These are phyloP conservation scores for Seiridium unicorne DNA, from an alignment of 2,329 filamentous ascomycete genomes.

Conservation along the genomic window DNA sequence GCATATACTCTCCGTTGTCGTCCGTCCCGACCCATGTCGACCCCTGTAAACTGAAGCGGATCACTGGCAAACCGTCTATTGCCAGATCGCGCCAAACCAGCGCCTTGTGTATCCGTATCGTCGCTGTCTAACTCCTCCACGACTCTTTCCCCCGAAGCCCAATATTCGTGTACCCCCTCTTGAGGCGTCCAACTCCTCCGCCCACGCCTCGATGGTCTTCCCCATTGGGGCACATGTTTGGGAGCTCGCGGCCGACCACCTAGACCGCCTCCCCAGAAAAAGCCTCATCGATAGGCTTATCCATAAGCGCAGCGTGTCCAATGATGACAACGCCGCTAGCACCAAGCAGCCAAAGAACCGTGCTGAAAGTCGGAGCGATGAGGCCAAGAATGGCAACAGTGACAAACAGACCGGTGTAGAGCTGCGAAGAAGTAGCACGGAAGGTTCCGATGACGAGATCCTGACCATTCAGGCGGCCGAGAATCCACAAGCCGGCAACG, in stretches of 20 bases:
- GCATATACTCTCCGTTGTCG: constrained; percentile 36
- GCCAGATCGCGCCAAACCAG: constrained; percentile 43
- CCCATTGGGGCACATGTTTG: constrained; percentile 88
- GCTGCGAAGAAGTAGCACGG: constrained; percentile 83
- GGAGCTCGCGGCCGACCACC: constrained; percentile 99
- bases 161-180: constrained; percentile 38
- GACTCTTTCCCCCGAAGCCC: constrained; percentile 39
- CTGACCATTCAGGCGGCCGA: constrained; percentile 83
- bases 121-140: constrained; percentile 70
- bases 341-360: constrained; percentile 92
- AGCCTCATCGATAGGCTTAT: constrained; percentile 99
- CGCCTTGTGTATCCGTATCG: constrained; percentile 55
- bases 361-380: constrained; percentile 79
- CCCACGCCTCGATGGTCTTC: constrained; percentile 97
- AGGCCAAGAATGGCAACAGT: constrained; percentile 82
- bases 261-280: constrained; percentile 99
- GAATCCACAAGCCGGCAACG: constrained; percentile 82
- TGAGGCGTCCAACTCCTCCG: constrained; percentile 61
- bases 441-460: constrained; percentile 85
- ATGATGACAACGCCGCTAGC: constrained; percentile 91
- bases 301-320: constrained; percentile 92
- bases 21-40: constrained; percentile 50
- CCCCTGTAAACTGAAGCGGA: constrained; percentile 59
- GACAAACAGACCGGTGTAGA: constrained; percentile 85
- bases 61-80: constrained; percentile 57